Base-by-base conservation (phyloP, 495 filamentous ascomycete species). In the Corynascus novoguineensis region DNA sequence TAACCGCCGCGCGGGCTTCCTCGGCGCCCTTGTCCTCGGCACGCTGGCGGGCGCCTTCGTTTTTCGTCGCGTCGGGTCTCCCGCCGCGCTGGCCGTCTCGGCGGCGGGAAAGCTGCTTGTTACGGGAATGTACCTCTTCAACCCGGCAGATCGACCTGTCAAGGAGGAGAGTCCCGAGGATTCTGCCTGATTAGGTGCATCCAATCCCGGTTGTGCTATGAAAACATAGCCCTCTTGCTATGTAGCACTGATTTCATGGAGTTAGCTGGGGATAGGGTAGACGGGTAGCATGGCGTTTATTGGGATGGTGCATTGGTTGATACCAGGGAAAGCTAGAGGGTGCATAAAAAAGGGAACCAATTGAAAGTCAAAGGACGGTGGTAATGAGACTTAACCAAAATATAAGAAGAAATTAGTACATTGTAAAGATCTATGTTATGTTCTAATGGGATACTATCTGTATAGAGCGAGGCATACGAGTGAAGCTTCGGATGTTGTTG, bases 21-120 rank as follows among this genome's bases (percentile, higher is more conserved):
- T 86, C 49, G 47, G 65, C 0, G 66, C 73, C 42, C 61, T 86
- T 51, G 62, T 75, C 11, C 67, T 74, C 2, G 83, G 83, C 0
- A 74, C 78, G 44, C 77, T 85, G 55, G 69, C 73, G 0, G 83
- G 82, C 3, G 82, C 80, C 4, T 70, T 71, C 14, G 69, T 78
- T 17, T 79, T 74, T 50, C 66, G 70, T 42, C 59, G 53, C 21
- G 57, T 67, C 2, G 75, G 76, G 27, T 78, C 75, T 29, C 61
- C 73, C 42, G 66, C 69, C 5, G 74, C 75, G 8, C 57, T 79
- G 5, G 51, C 71, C 35, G 64, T 77, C 2, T 74, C 70, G 2
- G 77, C 65, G 0, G 73, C 69, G 0, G 77, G 77, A 53, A 79
- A 79, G 57, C 53, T 71, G 55, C 35, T 76, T 41, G 77, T 78